Base-by-base conservation (phyloP, 1,284 basidiomycete species). In the Golubevia sp. region DNA sequence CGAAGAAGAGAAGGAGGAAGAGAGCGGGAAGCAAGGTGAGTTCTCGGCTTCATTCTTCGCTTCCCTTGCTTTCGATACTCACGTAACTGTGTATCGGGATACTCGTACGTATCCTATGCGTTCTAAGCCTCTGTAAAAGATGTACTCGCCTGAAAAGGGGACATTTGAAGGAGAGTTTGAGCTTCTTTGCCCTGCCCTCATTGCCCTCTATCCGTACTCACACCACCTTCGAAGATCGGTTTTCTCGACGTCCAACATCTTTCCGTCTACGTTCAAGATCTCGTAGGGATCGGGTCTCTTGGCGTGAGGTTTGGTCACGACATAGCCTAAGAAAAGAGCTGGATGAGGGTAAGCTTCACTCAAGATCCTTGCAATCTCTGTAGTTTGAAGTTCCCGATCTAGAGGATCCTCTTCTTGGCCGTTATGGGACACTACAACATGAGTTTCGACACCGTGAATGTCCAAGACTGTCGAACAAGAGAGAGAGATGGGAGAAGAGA, bases 401-500 rank as follows among this genome's bases (percentile, higher is more conserved):
- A 94, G 84, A 0, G 91, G 88, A 58, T 94, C 93, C 81, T 96
- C 92, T 87, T 96, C 79, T 88, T 97, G 94, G 1, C 94, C 94
- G 77, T 97, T 97, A 77, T 97, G 94, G 0, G 92, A 89, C 0
- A 96, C 91, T 21, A 96, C 86, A 0, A 95, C 92, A 15, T 91
- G 90, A 23, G 96, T 89, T 57, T 88, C 87, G 0, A 90, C 90
- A 0, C 93, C 93, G 72, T 90, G 92, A 3, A 95, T 86, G 67
- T 96, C 91, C 15, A 97, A 86, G 4, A 92, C 89, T 0, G 94
- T 94, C n/a, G n/a, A n/a, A n/a, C n/a, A n/a, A n/a, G n/a, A n/a
- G n/a, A n/a, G n/a, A n/a, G n/a, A n/a, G n/a, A 79, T 92, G 91
- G 59, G 95, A 95, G 0, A 93, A 93, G 21, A 51, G 6, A 51